Evolutionary conservation across 805 yeast genomes (phyloP).

Genomic region (Kazachstania martiniae): DNA sequence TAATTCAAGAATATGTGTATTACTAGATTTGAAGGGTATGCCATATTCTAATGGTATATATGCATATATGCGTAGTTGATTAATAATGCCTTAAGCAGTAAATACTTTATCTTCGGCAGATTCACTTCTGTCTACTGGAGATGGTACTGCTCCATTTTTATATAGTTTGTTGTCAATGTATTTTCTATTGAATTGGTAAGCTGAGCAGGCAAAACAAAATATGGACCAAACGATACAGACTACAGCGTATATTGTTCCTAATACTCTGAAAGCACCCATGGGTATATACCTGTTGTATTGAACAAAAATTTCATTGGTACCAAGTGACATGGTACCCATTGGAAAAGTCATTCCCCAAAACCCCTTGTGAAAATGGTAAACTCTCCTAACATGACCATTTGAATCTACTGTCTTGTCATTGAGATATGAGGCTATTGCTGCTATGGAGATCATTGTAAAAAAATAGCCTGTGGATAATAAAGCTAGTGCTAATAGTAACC

Average conservation of each 20-base stretch:
- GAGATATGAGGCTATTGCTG: constrained; percentile 17
- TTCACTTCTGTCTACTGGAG: too few relatives aligned
- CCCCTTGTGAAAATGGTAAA: constrained; percentile 35
- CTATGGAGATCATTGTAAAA: constrained; percentile 36
- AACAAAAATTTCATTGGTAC: constrained; percentile 41
- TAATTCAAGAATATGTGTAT: too few relatives aligned
- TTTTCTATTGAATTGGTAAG: neutral
- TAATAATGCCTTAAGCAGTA: too few relatives aligned
- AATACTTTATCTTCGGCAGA: too few relatives aligned
- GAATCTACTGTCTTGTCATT: constrained; percentile 14
- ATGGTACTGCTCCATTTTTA: too few relatives aligned
- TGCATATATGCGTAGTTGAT: too few relatives aligned
- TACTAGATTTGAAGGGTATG: too few relatives aligned
- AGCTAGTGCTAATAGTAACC: constrained; percentile 34
- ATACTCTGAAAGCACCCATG: constrained; percentile 46
- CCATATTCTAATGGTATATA: too few relatives aligned
- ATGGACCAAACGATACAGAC: constrained; percentile 38
- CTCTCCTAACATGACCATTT: constrained; percentile 13
- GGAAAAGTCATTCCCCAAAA: constrained; percentile 92
- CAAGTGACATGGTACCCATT: constrained; percentile 66
- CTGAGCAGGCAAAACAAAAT: constrained; percentile 28
- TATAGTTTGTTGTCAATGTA: too few relatives aligned
- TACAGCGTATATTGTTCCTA: constrained; percentile 51
- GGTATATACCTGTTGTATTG: constrained; percentile 30
- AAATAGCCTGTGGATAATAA: constrained; percentile 48